Conservation (phyloP, 345 rosid genomes). For the Dimocarpus longan region DNA sequence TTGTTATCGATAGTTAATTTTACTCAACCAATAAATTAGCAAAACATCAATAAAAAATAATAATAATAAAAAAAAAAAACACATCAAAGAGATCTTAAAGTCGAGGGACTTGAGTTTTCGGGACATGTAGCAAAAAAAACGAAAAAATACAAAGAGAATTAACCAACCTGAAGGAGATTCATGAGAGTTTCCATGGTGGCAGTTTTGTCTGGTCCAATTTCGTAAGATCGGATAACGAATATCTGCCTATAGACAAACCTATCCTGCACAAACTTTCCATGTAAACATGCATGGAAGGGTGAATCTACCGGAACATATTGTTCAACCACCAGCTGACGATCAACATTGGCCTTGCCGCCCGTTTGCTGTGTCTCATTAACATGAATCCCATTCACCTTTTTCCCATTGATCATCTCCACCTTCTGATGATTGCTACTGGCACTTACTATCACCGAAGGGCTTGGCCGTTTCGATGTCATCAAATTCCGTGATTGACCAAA, state of each 20-base stretch:
- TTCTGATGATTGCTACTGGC: conserved; percentile 14
- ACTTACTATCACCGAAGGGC: conserved; percentile 14
- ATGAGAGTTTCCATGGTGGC: conserved; percentile 74
- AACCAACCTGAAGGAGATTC: conserved; percentile 69
- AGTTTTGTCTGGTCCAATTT: conserved; percentile 67
- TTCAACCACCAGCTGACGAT: not conserved
- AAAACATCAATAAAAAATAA: too few species aligned
- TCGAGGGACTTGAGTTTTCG: not conserved
- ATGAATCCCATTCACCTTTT: conserved; percentile 31
- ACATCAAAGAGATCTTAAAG: too few species aligned
- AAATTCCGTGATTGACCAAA: conserved; percentile 2
- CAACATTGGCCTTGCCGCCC: conserved; percentile 9
- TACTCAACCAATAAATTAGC: too few species aligned
- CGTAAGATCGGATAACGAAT: conserved; percentile 66
- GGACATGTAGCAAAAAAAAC: not conserved
- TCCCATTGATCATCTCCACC: conserved; percentile 32
- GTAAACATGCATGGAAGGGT: conserved; percentile 31
- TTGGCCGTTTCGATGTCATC: conserved; percentile 2
- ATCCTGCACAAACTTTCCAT: conserved; percentile 65
- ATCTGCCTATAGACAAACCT: conserved; percentile 53
- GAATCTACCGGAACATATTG: conserved; percentile 11
- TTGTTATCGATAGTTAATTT: too few species aligned
- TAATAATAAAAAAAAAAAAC: too few species aligned
- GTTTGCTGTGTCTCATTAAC: conserved; percentile 9
- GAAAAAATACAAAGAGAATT: not conserved